phyloP scores from a whole-genome alignment of 768 basidiomycete genomes.

The Multifurca ochricompacta region DNA sequence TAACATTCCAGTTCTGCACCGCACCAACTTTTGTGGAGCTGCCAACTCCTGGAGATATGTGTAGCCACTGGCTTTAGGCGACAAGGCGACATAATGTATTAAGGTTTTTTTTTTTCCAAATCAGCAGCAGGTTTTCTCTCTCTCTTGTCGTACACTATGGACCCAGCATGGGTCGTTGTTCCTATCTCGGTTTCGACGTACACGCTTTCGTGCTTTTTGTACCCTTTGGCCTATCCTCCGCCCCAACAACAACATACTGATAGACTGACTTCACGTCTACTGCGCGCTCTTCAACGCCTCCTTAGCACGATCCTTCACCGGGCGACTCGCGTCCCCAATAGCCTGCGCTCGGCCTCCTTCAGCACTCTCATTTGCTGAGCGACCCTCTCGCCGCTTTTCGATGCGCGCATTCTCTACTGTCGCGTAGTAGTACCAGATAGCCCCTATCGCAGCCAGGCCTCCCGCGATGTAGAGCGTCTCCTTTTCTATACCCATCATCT shows the following conservation, averaged over 20 bases:
- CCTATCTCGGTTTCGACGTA: neutral
- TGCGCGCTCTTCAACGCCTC: neutral
- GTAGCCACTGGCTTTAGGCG: too few relatives aligned
- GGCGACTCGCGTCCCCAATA: neutral
- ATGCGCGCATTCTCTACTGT: constrained; percentile 13
- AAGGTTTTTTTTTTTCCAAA: too few relatives aligned
- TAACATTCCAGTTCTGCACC: too few relatives aligned
- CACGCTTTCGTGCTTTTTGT: neutral
- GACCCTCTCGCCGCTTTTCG: constrained; percentile 1
- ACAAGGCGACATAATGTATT: too few relatives aligned
- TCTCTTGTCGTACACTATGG: too few relatives aligned
- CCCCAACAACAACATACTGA: neutral
- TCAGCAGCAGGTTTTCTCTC: too few relatives aligned
- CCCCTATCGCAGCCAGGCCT: constrained; percentile 13
- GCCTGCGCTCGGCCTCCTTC: constrained; percentile 2
- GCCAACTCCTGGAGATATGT: too few relatives aligned
- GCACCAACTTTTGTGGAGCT: too few relatives aligned
- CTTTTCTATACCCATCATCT: neutral
- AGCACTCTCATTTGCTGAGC: neutral
- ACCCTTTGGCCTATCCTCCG: neutral
- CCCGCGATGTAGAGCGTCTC: constrained; percentile 13
- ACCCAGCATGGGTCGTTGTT: too few relatives aligned
- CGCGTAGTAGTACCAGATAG: constrained; percentile 18
- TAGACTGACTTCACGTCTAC: too few relatives aligned
- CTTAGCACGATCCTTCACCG: neutral